Evolutionary conservation across 768 basidiomycete species (phyloP).

Genomic region (Podaxis sp.): DNA sequence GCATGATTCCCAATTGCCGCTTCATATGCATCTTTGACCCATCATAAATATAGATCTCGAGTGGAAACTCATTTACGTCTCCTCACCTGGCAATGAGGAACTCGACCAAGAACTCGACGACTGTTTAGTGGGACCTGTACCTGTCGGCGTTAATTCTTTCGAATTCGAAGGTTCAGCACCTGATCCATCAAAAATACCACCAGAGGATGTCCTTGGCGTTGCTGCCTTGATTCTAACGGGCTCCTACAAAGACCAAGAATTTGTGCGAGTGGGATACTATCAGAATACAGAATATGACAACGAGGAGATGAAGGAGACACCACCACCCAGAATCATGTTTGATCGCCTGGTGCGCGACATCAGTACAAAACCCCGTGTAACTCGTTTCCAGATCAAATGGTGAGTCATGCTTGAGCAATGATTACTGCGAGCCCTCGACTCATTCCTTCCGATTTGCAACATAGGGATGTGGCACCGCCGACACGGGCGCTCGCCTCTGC

Average conservation of each 20-base stretch:
- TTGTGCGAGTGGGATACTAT: constrained; percentile 99
- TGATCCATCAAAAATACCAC: constrained; percentile 78
- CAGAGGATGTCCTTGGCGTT: constrained; percentile 91
- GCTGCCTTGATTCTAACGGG: constrained; percentile 97
- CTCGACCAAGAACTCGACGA: constrained; percentile 98
- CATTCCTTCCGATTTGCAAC: not conserved
- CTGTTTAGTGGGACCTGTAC: constrained; percentile 96
- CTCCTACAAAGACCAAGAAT: constrained; percentile 95
- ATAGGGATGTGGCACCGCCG: constrained; percentile 66
- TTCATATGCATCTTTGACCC: not conserved
- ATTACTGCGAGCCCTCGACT: not conserved
- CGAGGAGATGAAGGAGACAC: constrained; percentile 82
- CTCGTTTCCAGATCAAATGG: constrained; percentile 90
- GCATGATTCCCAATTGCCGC: constrained; percentile 17
- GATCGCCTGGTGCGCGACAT: constrained; percentile 85
- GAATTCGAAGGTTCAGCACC: constrained; percentile 92
- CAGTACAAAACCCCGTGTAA: constrained; percentile 90
- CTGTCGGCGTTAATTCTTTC: constrained; percentile 95
- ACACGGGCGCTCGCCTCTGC: constrained; percentile 35
- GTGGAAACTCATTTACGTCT: constrained; percentile 97
- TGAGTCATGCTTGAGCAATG: constrained; percentile 31
- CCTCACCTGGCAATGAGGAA: constrained; percentile 86
- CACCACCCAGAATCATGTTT: constrained; percentile 68
- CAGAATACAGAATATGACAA: constrained; percentile 99
- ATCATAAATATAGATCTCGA: constrained; percentile 71